Percentiles rank a stretch among this genome's conserved stretches.
phyloP scores from a whole-genome alignment of 306 rosid genomes.

The Vigna trinervia region DNA sequence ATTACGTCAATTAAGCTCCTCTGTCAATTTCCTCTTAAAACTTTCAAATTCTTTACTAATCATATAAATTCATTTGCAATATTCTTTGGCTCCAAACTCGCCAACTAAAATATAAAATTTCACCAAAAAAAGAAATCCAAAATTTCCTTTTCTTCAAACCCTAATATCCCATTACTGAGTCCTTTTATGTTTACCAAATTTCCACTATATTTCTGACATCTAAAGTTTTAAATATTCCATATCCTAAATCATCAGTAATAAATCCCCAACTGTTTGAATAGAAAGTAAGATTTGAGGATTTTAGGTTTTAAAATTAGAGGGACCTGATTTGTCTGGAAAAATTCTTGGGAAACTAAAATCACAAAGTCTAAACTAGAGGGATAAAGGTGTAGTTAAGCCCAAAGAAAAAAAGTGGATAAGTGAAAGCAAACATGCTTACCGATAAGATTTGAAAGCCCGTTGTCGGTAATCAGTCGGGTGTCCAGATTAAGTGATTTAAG shows the following conservation, averaged over 20 bases:
- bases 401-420: constrained; percentile 1
- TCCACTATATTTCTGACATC: background rate
- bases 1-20: background rate
- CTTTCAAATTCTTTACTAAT: background rate
- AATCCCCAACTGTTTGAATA: background rate
- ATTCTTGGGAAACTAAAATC: background rate
- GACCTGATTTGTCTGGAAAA: background rate
- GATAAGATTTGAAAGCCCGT: constrained; percentile 81
- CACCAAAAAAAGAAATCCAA: background rate
- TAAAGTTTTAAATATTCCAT: background rate
- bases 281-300: background rate
- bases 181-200: background rate
- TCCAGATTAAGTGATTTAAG: constrained; percentile 95
- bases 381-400: background rate
- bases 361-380: background rate
- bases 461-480: constrained; percentile 78
- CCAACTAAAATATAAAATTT: background rate
- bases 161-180: background rate
- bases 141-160: background rate
- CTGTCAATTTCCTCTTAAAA: background rate
- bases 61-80: background rate
- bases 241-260: background rate
- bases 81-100: background rate
- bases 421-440: constrained; percentile 54
- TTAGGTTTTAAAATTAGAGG: background rate